Conservation (phyloP, 2,329 filamentous ascomycete species). For the Fusarium proliferatum region DNA sequence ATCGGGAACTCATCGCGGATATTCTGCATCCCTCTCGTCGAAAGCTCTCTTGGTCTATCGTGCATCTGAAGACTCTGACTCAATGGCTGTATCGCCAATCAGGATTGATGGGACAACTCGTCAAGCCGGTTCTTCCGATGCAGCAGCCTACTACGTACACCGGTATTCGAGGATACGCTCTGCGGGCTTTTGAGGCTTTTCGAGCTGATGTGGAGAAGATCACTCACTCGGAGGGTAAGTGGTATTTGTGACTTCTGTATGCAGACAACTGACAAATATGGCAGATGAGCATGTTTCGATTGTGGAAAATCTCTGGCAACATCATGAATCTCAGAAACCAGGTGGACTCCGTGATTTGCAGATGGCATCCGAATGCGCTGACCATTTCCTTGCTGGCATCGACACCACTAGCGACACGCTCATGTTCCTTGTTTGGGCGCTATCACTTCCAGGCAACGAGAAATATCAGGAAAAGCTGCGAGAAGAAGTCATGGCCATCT, state of each 20-base stretch:
- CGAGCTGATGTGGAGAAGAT: background rate
- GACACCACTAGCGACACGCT: conserved; percentile 64
- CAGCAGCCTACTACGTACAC: conserved; percentile 36
- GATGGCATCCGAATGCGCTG: conserved; percentile 64
- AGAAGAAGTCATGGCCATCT: conserved; percentile 53
- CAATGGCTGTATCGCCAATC: conserved; percentile 32
- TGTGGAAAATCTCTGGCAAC: conserved; percentile 52
- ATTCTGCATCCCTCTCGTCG: conserved; percentile 34
- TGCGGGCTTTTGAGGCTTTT: conserved; percentile 22
- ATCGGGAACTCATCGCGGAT: conserved; percentile 22
- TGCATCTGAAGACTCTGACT: conserved; percentile 15
- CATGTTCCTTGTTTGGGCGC: conserved; percentile 62
- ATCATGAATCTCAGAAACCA: conserved; percentile 44
- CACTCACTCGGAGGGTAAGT: background rate
- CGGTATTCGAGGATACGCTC: conserved; percentile 20
- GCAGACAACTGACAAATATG: rapidly evolving
- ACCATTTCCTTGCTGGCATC: conserved; percentile 64
- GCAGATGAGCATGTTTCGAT: conserved; percentile 46
- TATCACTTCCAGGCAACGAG: conserved; percentile 57
- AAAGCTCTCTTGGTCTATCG: conserved; percentile 28
- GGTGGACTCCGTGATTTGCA: conserved; percentile 54
- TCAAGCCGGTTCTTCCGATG: conserved; percentile 29
- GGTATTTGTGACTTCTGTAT: rapidly evolving
- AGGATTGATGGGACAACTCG: background rate
- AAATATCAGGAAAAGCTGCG: conserved; percentile 58